A percentile compares a stretch with the other conserved stretches of the same genome.
Conservation (phyloP, 345 rosid genomes). For the Cardamine chenopodiifolia region DNA sequence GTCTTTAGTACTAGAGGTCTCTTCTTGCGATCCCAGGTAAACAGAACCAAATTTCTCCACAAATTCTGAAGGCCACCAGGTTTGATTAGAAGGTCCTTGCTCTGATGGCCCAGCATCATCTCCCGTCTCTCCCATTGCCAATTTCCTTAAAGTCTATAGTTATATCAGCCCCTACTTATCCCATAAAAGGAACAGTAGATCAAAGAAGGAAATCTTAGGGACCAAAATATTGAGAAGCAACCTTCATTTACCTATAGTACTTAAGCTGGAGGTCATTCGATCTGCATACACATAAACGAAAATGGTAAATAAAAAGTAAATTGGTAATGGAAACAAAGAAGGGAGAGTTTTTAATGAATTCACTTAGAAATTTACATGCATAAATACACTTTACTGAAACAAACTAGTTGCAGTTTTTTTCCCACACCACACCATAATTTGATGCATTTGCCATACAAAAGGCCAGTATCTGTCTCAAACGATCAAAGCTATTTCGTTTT, state of each 20-base stretch:
- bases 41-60: conserved; percentile 72
- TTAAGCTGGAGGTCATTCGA: conserved; percentile 61
- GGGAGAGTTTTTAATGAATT: background rate
- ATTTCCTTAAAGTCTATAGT: conserved; percentile 55
- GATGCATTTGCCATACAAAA: background rate
- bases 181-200: conserved; percentile 51
- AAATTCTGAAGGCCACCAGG: conserved; percentile 93
- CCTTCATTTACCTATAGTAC: conserved; percentile 38
- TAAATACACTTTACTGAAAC: background rate
- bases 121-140: conserved; percentile 80
- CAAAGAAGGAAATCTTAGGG: conserved; percentile 38
- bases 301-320: background rate
- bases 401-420: background rate
- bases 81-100: conserved; percentile 67
- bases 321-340: conserved; percentile 12
- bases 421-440: background rate
- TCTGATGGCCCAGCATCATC: conserved; percentile 70
- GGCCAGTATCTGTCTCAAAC: background rate
- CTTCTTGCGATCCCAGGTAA: conserved; percentile 76
- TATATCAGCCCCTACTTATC: conserved; percentile 67
- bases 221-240: conserved; percentile 42
- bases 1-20: conserved; percentile 54
- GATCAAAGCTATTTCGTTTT: conserved; percentile 1
- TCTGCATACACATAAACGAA: conserved; percentile 43
- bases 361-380: background rate